Evolutionary conservation across 352 stramenopile species (phyloP).

Genomic region (Thraustochytrium striatum): DNA sequence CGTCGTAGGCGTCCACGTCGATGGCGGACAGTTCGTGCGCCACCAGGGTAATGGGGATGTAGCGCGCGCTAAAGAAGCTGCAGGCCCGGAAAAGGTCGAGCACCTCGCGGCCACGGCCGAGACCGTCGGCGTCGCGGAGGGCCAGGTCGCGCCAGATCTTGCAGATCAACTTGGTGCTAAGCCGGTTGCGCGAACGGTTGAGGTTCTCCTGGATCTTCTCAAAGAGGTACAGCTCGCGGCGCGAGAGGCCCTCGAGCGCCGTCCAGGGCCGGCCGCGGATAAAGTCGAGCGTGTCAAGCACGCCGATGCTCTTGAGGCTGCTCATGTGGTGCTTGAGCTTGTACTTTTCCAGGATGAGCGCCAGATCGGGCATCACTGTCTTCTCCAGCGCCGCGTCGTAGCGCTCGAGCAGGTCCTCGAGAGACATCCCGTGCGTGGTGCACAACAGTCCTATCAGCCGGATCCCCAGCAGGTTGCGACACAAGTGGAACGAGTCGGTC

Average conservation of each 20-base stretch:
- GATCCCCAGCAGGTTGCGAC: conserved; percentile 20
- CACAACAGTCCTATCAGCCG: conserved; percentile 2
- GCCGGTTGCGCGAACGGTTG: conserved; percentile 22
- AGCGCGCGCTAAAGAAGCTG: conserved; percentile 27
- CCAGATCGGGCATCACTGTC: conserved; percentile 37
- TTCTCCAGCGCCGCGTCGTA: neutral
- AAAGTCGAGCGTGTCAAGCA: conserved; percentile 40
- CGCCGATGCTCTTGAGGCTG: neutral
- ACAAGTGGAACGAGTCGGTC: conserved; percentile 13
- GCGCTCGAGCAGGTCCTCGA: conserved; percentile 11
- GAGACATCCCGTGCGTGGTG: neutral
- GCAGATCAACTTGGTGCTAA: conserved; percentile 24
- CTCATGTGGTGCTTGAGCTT: neutral
- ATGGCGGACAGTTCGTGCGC: neutral
- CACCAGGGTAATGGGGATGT: conserved; percentile 27
- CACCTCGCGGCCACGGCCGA: neutral
- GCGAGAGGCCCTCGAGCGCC: conserved; percentile 2
- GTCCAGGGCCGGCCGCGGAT: conserved; percentile 29
- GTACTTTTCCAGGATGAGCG: conserved; percentile 15
- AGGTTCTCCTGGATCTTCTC: conserved; percentile 48
- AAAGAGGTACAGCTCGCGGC: conserved; percentile 30
- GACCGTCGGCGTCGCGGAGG: neutral
- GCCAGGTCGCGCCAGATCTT: conserved; percentile 43
- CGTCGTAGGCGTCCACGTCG: neutral
- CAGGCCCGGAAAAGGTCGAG: conserved; percentile 14